Percentiles rank a stretch among this genome's conserved stretches.
phyloP scores from a whole-genome alignment of 2,329 filamentous ascomycete species.

The Rasamsonia emersonii region DNA sequence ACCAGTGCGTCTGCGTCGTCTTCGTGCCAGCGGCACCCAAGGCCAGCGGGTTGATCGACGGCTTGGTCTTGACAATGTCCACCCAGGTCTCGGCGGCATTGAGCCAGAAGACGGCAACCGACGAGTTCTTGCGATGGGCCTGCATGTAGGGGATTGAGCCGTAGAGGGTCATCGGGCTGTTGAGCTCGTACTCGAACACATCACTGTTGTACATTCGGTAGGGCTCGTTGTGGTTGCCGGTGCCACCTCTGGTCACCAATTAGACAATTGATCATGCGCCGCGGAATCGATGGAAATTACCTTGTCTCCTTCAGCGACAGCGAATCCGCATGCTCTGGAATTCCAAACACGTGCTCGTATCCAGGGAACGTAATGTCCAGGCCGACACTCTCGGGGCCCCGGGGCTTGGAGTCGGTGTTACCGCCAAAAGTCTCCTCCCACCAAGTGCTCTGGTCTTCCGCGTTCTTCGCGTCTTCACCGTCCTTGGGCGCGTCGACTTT shows the following conservation, averaged over 20 bases:
- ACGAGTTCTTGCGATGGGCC: slow-evolving; percentile 86
- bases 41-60: slow-evolving; percentile 64
- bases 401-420: slow-evolving; percentile 91
- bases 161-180: slow-evolving; percentile 97
- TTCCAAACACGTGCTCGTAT: slow-evolving; percentile 87
- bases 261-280: slow-evolving; percentile 9
- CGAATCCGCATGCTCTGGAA: slow-evolving; percentile 84
- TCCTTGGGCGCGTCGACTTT: slow-evolving; percentile 66
- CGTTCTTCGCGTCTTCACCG: slow-evolving; percentile 39
- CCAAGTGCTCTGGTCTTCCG: slow-evolving; percentile 69
- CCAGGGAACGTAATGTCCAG: slow-evolving; percentile 87
- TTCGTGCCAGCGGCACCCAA: slow-evolving; percentile 61
- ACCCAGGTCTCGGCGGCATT: slow-evolving; percentile 97
- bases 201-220: slow-evolving; percentile 95
- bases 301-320: slow-evolving; percentile 84
- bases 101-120: slow-evolving; percentile 94
- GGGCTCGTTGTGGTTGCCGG: slow-evolving; percentile 76
- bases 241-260: slow-evolving; percentile 52
- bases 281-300: slow-evolving; percentile 21
- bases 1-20: slow-evolving; percentile 88
- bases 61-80: slow-evolving; percentile 76
- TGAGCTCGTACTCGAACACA: slow-evolving; percentile 94
- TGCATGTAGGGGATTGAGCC: slow-evolving; percentile 98
- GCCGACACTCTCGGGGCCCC: slow-evolving; percentile 82
- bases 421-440: slow-evolving; percentile 97